Conservation (phyloP, 2,329 filamentous ascomycete genomes). For the Fusarium sp. region DNA sequence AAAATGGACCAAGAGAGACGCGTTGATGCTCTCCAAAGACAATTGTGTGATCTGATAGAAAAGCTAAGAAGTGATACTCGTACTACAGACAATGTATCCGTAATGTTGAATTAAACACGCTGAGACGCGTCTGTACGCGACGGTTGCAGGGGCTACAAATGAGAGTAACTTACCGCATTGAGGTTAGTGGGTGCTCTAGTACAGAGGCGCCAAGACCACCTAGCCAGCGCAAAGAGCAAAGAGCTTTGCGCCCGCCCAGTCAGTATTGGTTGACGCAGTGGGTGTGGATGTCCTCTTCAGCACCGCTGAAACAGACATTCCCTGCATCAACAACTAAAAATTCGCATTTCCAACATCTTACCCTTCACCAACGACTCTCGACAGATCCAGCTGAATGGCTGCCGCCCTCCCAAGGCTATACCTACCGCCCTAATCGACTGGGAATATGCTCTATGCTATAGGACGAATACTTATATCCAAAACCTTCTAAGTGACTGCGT, state of each 20-base stretch:
- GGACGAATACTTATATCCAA: constrained; percentile 15
- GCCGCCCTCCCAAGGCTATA: constrained; percentile 24
- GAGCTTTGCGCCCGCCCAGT: constrained; percentile 1
- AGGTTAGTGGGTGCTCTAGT: constrained; percentile 10
- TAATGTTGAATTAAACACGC: constrained; percentile 26
- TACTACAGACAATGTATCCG: not conserved
- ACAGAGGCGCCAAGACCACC: constrained; percentile 14
- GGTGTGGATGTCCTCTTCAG: constrained; percentile 17
- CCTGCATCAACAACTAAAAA: constrained; percentile 35
- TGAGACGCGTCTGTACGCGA: constrained; percentile 37
- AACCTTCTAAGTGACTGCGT: constrained; percentile 29
- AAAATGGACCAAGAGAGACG: not conserved
- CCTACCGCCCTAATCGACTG: constrained; percentile 27
- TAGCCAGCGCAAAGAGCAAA: constrained; percentile 4
- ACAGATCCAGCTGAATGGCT: constrained; percentile 38
- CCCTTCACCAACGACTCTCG: not conserved
- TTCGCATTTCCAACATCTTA: constrained; percentile 26
- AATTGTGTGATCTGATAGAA: not conserved
- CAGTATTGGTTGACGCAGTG: constrained; percentile 7
- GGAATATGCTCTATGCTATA: constrained; percentile 41
- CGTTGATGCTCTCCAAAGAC: constrained; percentile 1
- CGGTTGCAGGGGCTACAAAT: constrained; percentile 18
- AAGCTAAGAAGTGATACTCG: not conserved
- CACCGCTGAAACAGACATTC: constrained; percentile 25
- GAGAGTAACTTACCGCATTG: not conserved